Conservation (phyloP, 2,329 filamentous ascomycete species). For the Stagonosporopsis rhizophila region DNA sequence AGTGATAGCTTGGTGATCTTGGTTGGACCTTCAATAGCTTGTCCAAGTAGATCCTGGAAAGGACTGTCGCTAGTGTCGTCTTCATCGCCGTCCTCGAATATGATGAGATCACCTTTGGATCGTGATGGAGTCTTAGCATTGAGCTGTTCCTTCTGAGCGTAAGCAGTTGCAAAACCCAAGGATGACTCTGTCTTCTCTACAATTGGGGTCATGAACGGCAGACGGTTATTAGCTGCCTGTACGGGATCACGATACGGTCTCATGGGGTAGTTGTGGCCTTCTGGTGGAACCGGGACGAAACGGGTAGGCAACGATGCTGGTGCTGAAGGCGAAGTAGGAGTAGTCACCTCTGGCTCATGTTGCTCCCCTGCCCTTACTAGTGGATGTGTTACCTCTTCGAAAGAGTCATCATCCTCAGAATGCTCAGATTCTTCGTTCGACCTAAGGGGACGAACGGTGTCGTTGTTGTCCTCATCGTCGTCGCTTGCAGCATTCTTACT, state of each 20-base stretch:
- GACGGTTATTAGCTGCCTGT: constrained; percentile 83
- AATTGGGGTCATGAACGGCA: constrained; percentile 99
- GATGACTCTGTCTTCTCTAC: constrained; percentile 94
- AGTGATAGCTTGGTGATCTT: constrained; percentile 61
- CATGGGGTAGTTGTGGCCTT: constrained; percentile 82
- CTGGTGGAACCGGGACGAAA: constrained; percentile 81
- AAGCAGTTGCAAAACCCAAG: constrained; percentile 60
- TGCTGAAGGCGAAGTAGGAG: constrained; percentile 55
- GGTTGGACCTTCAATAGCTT: constrained; percentile 51
- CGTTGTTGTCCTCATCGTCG: constrained; percentile 37
- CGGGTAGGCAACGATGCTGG: constrained; percentile 57
- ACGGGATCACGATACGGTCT: constrained; percentile 81
- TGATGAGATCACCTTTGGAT: constrained; percentile 50
- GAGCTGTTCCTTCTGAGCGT: constrained; percentile 64
- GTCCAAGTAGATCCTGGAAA: constrained; percentile 68
- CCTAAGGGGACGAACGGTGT: constrained; percentile 37
- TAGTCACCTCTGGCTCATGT: constrained; percentile 52
- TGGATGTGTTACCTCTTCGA: constrained; percentile 42
- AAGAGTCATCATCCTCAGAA: constrained; percentile 46
- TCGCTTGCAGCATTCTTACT: constrained; percentile 71
- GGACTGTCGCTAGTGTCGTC: constrained; percentile 71
- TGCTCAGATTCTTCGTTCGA: constrained; percentile 44
- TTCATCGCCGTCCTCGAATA: constrained; percentile 48
- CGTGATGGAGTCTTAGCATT: constrained; percentile 81
- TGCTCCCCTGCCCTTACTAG: constrained; percentile 39